Conservation (phyloP, 176 grass and related monocot species). For the Oryza meyeriana region DNA sequence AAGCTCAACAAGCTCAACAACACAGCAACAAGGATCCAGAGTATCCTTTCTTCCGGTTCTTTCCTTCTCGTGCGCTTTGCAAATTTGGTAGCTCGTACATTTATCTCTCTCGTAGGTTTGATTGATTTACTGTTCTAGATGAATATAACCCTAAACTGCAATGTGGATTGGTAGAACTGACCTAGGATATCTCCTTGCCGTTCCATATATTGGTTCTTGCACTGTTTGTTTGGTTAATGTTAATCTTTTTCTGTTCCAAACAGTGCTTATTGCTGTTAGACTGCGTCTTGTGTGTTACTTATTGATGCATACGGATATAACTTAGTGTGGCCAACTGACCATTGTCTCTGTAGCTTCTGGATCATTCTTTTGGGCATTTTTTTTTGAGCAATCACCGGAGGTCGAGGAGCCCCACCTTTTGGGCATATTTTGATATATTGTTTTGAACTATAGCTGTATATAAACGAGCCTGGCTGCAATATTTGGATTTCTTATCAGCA, state of each 20-base stretch:
- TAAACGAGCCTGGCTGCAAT: neutral
- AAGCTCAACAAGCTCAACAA: constrained; percentile 89
- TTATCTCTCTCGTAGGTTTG: neutral
- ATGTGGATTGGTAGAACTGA: constrained; percentile 1
- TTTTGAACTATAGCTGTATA: neutral
- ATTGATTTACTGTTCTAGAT: neutral
- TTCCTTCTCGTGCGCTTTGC: neutral
- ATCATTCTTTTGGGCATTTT: neutral
- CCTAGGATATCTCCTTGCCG: neutral
- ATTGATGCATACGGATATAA: neutral
- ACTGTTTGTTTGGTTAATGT: neutral
- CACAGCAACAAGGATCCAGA: constrained; percentile 87
- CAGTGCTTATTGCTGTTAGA: neutral
- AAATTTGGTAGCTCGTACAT: neutral
- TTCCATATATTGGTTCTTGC: neutral
- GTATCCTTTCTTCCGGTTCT: constrained; percentile 64
- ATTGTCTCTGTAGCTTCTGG: neutral
- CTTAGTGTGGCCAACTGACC: neutral
- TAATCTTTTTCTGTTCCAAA: neutral
- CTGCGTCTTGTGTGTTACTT: neutral
- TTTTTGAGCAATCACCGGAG: no score
- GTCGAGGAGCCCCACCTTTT: no score
- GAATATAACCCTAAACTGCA: no score
- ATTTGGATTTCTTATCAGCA: neutral
- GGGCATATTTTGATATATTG: neutral